phyloP scores from a whole-genome alignment of 2,329 filamentous ascomycete genomes.

The Fusarium chaquense region DNA sequence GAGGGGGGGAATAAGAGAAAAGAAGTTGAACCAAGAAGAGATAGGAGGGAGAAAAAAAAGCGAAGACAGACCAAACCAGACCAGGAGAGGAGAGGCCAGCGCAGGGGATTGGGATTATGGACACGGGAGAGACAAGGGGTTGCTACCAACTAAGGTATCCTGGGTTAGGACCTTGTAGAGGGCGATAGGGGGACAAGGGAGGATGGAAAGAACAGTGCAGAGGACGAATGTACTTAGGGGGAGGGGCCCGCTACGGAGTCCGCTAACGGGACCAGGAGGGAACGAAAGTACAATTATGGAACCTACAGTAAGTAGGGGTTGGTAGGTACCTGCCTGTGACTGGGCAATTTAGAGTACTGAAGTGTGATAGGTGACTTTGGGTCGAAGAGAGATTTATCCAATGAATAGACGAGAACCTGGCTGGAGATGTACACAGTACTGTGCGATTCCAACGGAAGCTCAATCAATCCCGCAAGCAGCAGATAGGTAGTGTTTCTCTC shows the following conservation, averaged over 20 bases:
- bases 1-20: slow-evolving; percentile 43
- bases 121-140: slow-evolving; percentile 47
- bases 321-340: background rate
- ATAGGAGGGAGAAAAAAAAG: slow-evolving; percentile 44
- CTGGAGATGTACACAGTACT: background rate
- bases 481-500: background rate
- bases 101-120: slow-evolving; percentile 45
- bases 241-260: slow-evolving; percentile 32
- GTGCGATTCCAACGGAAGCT: slow-evolving; percentile 12
- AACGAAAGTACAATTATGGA: slow-evolving; percentile 23
- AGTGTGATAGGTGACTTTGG: background rate
- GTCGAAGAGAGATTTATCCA: background rate
- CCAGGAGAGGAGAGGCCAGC: slow-evolving; percentile 44
- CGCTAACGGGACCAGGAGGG: slow-evolving; percentile 35
- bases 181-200: slow-evolving; percentile 45
- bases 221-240: slow-evolving; percentile 22
- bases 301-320: slow-evolving; percentile 11
- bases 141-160: slow-evolving; percentile 27
- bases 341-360: background rate
- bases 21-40: slow-evolving; percentile 44
- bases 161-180: slow-evolving; percentile 43
- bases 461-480: background rate
- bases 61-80: slow-evolving; percentile 43
- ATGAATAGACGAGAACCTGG: background rate
- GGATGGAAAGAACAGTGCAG: slow-evolving; percentile 13